These are phyloP conservation scores for Suhomyces faveliae DNA, from an alignment of 805 yeast genomes.

Conservation along the genomic window DNA sequence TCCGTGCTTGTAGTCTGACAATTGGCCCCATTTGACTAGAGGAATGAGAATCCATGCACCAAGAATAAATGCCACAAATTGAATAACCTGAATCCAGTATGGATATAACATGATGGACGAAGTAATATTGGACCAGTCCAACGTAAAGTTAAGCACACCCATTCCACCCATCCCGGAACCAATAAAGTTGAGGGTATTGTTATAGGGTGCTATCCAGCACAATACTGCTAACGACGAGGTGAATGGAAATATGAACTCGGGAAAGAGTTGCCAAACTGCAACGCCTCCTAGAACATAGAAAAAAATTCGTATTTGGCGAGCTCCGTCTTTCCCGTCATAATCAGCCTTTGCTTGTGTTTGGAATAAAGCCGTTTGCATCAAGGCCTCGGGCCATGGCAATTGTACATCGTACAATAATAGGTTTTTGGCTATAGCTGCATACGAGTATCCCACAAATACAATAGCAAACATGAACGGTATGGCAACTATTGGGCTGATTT, in stretches of 20 bases:
- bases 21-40: constrained; percentile 43
- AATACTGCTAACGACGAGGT: constrained; percentile 48
- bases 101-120: constrained; percentile 50
- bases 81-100: constrained; percentile 51
- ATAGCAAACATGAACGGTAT: constrained; percentile 50
- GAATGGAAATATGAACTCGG: constrained; percentile 49
- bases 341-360: constrained; percentile 27
- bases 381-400: constrained; percentile 48
- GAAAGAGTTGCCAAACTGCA: constrained; percentile 49
- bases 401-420: constrained; percentile 48
- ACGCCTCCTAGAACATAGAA: constrained; percentile 31
- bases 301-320: constrained; percentile 39
- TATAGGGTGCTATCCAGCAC: constrained; percentile 50
- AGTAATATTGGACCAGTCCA: constrained; percentile 56
- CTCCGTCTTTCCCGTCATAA: constrained; percentile 15
- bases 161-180: constrained; percentile 56
- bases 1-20: constrained; percentile 33
- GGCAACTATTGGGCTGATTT: constrained; percentile 37
- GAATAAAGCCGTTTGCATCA: constrained; percentile 51
- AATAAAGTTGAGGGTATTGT: constrained; percentile 38
- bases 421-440: constrained; percentile 49
- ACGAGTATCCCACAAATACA: constrained; percentile 53
- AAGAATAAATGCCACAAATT: constrained; percentile 45
- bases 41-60: constrained; percentile 53
- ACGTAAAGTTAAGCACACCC: constrained; percentile 47